Evolutionary conservation across 2,329 filamentous ascomycete species (phyloP), one percentile per base, ranked within the genome.

Genomic region (Colletotrichum viniferum): DNA sequence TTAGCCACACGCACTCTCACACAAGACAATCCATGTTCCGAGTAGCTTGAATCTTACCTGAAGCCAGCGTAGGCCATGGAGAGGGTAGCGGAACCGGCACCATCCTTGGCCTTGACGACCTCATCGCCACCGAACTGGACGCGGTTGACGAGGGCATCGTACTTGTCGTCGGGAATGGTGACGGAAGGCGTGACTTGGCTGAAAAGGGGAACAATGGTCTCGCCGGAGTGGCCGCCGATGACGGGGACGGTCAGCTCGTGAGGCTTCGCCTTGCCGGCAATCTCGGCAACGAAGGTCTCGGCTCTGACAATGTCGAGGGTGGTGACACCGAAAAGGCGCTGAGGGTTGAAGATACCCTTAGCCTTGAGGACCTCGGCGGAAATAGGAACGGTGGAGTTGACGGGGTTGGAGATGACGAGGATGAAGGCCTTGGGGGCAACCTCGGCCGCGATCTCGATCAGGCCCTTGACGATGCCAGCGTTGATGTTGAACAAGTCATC

Each of bases 401-500:
- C 97, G 75, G 97, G 97, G 92, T 99, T 99, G 83, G 96, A 98
- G 87, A 99, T 99, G 89, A 99, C 93, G 79, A 98, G 93, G 85
- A 98, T 92, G 88, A 94, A 98, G 71, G 97, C 97, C 86, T 98
- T 97, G 84, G 97, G 97, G 84, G 93, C 93, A 83, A 94, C 92
- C 84, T 98, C 93, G 81, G 96, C 96, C 81, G 95, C 92, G 69
- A 94, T 93, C 90, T 98, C 94, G 81, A 97, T 94, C 80, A 99
- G 91, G 81, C 95, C 96, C 88, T 97, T 95, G 84, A 99, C 97
- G 83, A 99, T 99, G 82, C 96, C 95, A 77, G 97, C 97, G 86
- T 99, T 99, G 91, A 98, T 98, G 89, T 98, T 98, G 94, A 99
- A 99, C 76, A 99, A 95, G 85, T 98, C 97, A 83, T 99, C 97